Evolutionary conservation across 2,329 filamentous ascomycete species (phyloP), one percentile per base, ranked within the genome.

Genomic region (Zymoseptoria crescenta): DNA sequence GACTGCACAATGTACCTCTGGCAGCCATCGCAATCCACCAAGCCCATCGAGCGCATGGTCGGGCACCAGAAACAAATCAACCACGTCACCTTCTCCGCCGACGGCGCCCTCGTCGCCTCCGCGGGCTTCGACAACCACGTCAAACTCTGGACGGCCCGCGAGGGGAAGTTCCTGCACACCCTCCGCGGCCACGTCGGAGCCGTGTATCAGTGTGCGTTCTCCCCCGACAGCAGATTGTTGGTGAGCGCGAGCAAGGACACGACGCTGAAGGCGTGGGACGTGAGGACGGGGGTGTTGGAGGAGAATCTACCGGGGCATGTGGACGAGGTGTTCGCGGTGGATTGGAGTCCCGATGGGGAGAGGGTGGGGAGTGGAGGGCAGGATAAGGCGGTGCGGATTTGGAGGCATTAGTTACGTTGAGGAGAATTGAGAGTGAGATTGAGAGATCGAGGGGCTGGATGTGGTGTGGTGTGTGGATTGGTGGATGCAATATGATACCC

Each of bases 51-150:
- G n/a, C 82, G 91, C 35, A 83, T 97, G 76, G 76, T 91, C n/a
- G 94, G 94, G 1, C 94, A 99, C 70, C 91, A 96, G 73, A 97
- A 97, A 76, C 89, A 93, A 71, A 92, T 97, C 66, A 96, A 97
- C 73, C 89, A 96, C 72, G 92, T 97, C 53, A 88, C 87, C 0
- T 97, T 97, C 75, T 96, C 91, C 0, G 91, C 93, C 0, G 92
- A 97, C 70, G 93, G 91, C 35, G 81, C 84, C 8, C 82, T 93
- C 59, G 91, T 99, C 67, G 94, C 94, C 8, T 95, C 89, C 45
- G 87, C 89, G 8, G 87, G 87, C 3, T 99, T 93, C 77, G 94
- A 99, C 74, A 99, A 97, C 72, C 89, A 93, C 69, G 91, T 93
- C 67, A 96, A 96, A 76, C 76, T 96, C 27, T 97, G 92, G 92